Base-by-base conservation (phyloP, 371 early-diverging fungal species). In the Zychaea mexicana region DNA sequence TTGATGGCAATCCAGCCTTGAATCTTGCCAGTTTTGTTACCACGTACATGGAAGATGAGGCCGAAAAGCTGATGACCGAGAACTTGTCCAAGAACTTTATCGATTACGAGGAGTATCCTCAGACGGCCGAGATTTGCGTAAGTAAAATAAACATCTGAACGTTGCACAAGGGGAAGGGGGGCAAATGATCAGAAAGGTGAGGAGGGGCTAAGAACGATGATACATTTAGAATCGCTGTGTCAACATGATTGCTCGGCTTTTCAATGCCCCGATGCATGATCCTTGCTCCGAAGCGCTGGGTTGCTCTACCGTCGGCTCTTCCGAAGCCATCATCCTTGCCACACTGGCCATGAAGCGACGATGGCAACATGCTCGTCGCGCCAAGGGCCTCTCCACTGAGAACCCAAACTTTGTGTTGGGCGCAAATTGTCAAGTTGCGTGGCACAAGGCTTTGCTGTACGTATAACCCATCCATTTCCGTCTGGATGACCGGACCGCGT, bases 11-110 rank as follows among this genome's bases (percentile, higher is more conserved):
- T 30, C 91, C 91, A 28, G 75, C 78, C 30, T 75, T 90, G 39
- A 91, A 91, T 72, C 74, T 90, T 58, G 92, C 92, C 26, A 82
- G 85, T 26, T 92, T 92, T 70, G 89, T 92, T 24, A 88, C 90
- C 2, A 79, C 80, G 13, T 79, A 69, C 55, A 79, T 79, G 80
- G 80, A 77, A 67, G 75, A 70, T 12, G 90, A 91, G 68, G 91
- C 90, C 21, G 87, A 91, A 27, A 83, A 86, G 66, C 74, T 92
- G 53, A 90, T 91, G 68, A 57, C 75, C 9, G 91, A 91, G 56
- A 88, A 85, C 52, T 62, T 88, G 52, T 76, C 78, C 70, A 91
- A 90, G 78, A 91, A 89, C 73, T 85, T 89, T 60, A 87, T 88
- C 39, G 88, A 92, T 69, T 78, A 82, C 28, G 93, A 91, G 64